phyloP scores from a whole-genome alignment of 495 filamentous ascomycete species.

The Hypoxylon fragiforme region DNA sequence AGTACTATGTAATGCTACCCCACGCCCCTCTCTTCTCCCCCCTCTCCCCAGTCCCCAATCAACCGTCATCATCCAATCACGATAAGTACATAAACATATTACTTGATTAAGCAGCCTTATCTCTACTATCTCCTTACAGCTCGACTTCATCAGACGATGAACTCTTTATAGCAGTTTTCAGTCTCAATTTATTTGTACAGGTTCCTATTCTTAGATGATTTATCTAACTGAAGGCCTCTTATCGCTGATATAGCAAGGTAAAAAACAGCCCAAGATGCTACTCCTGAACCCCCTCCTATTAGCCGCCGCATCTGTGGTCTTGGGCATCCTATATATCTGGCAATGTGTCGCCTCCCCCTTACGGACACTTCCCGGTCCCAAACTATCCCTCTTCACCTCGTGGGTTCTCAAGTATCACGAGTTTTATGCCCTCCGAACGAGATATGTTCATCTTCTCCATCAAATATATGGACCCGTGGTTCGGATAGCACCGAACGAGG shows the following conservation, averaged over 20 bases:
- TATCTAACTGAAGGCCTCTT: neutral
- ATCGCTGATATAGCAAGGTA: neutral
- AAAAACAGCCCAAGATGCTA: conserved; percentile 25
- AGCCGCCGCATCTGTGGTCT: conserved; percentile 13
- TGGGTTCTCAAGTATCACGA: conserved; percentile 60
- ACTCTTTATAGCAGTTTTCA: no score
- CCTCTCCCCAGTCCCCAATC: no score
- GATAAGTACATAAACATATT: conserved; percentile 4
- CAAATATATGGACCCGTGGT: conserved; percentile 59
- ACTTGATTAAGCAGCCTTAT: conserved; percentile 9
- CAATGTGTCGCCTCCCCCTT: conserved; percentile 44
- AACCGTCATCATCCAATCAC: conserved; percentile 1
- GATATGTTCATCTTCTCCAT: conserved; percentile 60
- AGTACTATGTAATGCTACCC: neutral
- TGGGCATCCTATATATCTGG: conserved; percentile 28
- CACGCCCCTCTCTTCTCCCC: neutral
- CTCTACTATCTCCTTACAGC: neutral
- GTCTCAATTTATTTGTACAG: no score
- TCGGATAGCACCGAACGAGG: conserved; percentile 62
- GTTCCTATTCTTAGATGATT: neutral
- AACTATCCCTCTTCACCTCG: conserved; percentile 56
- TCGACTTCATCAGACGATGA: neutral
- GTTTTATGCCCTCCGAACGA: conserved; percentile 56
- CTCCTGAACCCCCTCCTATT: conserved; percentile 33
- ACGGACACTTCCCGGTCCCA: conserved; percentile 56